These are phyloP conservation scores for Wallacemonas rigidus DNA, from an alignment of 208 protist genomes.

Conservation along the genomic window DNA sequence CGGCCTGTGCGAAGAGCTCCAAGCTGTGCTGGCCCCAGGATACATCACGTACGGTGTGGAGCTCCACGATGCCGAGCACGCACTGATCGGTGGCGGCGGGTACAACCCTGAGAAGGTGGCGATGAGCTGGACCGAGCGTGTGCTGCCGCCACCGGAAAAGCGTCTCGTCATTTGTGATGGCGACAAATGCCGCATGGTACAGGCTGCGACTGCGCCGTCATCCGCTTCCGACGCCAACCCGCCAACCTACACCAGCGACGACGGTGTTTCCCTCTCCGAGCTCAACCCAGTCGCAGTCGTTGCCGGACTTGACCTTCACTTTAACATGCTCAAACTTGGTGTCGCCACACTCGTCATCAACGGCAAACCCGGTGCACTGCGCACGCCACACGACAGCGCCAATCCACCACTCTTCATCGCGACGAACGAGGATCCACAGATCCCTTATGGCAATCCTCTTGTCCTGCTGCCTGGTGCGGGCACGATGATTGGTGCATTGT, in stretches of 20 bases:
- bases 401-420: constrained; percentile 49
- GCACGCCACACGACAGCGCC: background rate
- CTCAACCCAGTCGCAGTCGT: constrained; percentile 65
- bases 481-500: constrained; percentile 41
- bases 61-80: constrained; percentile 50
- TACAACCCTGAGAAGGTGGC: constrained; percentile 34
- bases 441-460: constrained; percentile 39
- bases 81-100: constrained; percentile 23
- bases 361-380: constrained; percentile 16
- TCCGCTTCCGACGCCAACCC: constrained; percentile 1
- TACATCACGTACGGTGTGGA: constrained; percentile 76
- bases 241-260: constrained; percentile 8
- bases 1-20: constrained; percentile 74
- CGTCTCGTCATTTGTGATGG: constrained; percentile 39
- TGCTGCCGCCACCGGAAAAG: constrained; percentile 49
- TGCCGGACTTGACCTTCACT: constrained; percentile 62
- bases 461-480: constrained; percentile 65
- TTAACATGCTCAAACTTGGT: constrained; percentile 66
- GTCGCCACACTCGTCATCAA: constrained; percentile 51
- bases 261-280: constrained; percentile 52
- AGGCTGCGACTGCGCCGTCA: constrained; percentile 29
- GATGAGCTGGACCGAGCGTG: constrained; percentile 30
- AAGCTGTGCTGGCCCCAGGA: constrained; percentile 53
- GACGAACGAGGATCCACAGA: constrained; percentile 77
- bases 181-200: constrained; percentile 27